Evolutionary conservation across 164 flowering plant genomes (phyloP), one percentile per base, ranked within the genome.

Genomic region (Macadamia tetraphylla): DNA sequence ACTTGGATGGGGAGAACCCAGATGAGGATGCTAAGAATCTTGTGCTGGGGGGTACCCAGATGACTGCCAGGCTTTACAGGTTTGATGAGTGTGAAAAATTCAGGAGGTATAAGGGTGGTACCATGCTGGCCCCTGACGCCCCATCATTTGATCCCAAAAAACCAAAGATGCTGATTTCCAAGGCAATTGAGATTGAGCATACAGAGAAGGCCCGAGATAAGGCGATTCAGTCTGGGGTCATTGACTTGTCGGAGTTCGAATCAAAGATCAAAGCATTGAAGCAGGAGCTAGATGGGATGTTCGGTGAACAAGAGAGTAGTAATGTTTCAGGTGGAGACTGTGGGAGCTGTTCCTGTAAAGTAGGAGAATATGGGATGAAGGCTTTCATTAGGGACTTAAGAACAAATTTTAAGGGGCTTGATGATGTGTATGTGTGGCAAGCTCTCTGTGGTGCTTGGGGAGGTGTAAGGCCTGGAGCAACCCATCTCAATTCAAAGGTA

Each of bases 391-490:
- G 65, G 61, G 96, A 92, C 75, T 77, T 90, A 79, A 90, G 86
- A 67, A 66, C 71, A 9, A 74, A 74, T 23, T 90, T 90, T 51
- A 85, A 83, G 63, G 87, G 89, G 6, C 67, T 92, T 74, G 95
- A 90, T 77, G 93, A 92, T 76, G 79, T 92, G 6, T 92, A 79
- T 60, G 92, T 89, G 17, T 92, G 98, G 95, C 96, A 92, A 29
- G 93, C 98, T 14, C 81, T 92, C 1, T 81, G 88, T 64, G 98
- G 96, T 29, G 93, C 91, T 9, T 92, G 98, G 98, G 95, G 96
- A 55, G 98, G 98, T 23, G 91, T 90, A 12, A 82, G 87, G 79
- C 93, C 98, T 0, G 86, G 84, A 7, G 42, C 89, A 11, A 81
- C 89, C 10, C 93, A 82, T 75, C 82, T 90, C 43, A 68, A 81